Evolutionary conservation across 495 filamentous ascomycete genomes (phyloP), one percentile per base, ranked within the genome.

Genomic region (Cercophora samala): DNA sequence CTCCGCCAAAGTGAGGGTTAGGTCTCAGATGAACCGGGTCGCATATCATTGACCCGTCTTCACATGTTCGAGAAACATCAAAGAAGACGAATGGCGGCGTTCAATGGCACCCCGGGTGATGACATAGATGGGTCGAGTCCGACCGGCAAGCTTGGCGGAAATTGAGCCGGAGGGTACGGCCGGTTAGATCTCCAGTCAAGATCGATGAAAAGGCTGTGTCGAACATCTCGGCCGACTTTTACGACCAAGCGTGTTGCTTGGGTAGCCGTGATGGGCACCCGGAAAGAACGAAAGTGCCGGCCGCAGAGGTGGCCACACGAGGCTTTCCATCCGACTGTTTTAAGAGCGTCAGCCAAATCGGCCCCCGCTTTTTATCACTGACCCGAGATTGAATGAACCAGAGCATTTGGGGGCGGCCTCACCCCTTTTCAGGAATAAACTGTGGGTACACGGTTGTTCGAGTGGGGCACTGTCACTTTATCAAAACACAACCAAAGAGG

Each of bases 231-330:
- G 37, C 65, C 60, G 58, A 19, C 58, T 59, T 58, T 42, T 15
- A 60, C 53, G 65, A 52, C 60, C 65, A 5, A 22, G 59, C 23
- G 37, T 21, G 8, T n/a, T 9, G 25, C n/a, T 3, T 26, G 65
- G 21, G 23, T 46, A 23, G 24, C 37, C 37, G 37, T 46, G 37
- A 46, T 18, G 13, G 9, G 29, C 24, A 26, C 37, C 5, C 64
- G 46, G 25, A 8, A 52, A 60, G 52, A 25, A 26, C 26, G 58
- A 29, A 46, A 55, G 26, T 55, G 26, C 59, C 26, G 65, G 65
- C 52, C 65, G 65, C 65, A 67, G 53, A 60, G 32, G 22, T 22
- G 65, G 65, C 65, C 65, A 60, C 65, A 67, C 65, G 2, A 46
- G 37, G 37, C 37, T 46, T 46, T 46, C 37, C 37, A 46, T 46